Evolutionary conservation across 306 rosid genomes (phyloP).

Genomic region (Vigna reflexopilosa): DNA sequence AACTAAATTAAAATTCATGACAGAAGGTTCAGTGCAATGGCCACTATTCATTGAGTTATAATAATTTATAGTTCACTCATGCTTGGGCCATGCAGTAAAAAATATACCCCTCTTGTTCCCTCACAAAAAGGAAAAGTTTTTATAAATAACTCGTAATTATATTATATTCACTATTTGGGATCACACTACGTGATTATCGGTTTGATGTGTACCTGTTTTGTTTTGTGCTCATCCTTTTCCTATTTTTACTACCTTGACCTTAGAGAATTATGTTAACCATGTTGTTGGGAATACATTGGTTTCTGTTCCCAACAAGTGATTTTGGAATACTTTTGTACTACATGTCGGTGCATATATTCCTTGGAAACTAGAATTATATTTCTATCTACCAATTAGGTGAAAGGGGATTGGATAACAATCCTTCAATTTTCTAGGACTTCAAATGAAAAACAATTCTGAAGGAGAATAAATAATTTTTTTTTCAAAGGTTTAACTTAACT

Average conservation of each 20-base stretch:
- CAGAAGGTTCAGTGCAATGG: slow-evolving; percentile 14
- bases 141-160: not conserved
- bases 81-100: not conserved
- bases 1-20: slow-evolving; percentile 16
- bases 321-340: slow-evolving; percentile 9
- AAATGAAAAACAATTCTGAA: not conserved
- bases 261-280: slow-evolving; percentile 17
- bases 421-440: not conserved
- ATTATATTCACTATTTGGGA: not conserved
- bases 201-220: not conserved
- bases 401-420: not conserved
- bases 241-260: not conserved
- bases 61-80: not conserved
- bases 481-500: not conserved
- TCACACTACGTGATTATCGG: not conserved
- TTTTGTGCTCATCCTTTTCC: not conserved
- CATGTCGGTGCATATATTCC: slow-evolving; percentile 28
- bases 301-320: slow-evolving; percentile 1
- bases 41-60: slow-evolving; percentile 7
- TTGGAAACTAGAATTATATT: not conserved
- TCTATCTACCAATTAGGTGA: not conserved
- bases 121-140: not conserved
- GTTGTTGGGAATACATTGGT: slow-evolving; percentile 11
- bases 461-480: not conserved
- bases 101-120: too few species aligned